phyloP scores from a whole-genome alignment of 169 alveolate species.

The Eimeria sp. region DNA sequence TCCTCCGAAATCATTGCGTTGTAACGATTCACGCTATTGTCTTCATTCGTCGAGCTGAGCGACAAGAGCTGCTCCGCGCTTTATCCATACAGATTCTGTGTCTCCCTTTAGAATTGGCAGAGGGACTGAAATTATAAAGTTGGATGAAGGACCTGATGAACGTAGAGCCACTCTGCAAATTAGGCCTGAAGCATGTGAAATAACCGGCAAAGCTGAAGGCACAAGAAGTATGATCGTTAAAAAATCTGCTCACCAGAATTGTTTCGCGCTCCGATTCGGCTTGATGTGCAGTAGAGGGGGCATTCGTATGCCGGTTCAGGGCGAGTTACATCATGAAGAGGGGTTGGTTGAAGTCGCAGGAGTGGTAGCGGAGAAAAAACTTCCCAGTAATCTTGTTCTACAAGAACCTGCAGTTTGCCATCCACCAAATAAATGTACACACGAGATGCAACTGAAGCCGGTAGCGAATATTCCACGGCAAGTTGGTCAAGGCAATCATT shows the following conservation, averaged over 20 bases:
- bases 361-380: constrained; percentile 60
- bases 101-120: constrained; percentile 56
- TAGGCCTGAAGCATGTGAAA: neutral
- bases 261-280: constrained; percentile 13
- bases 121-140: constrained; percentile 50
- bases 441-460: neutral
- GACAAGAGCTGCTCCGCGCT: constrained; percentile 72
- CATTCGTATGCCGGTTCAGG: constrained; percentile 30
- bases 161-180: too few relatives aligned
- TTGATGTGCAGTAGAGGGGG: constrained; percentile 75
- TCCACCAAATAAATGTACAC: neutral
- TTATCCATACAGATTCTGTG: constrained; percentile 52
- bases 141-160: constrained; percentile 46
- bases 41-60: constrained; percentile 54
- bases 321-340: constrained; percentile 17
- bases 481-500: neutral
- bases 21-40: neutral
- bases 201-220: neutral
- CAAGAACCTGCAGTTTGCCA: constrained; percentile 15
- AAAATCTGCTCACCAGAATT: constrained; percentile 21
- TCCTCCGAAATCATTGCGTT: neutral
- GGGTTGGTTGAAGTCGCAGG: constrained; percentile 51
- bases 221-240: neutral
- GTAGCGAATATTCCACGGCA: neutral
- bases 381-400: constrained; percentile 65